Evolutionary conservation across 2,329 filamentous ascomycete genomes (phyloP).

Genomic region (Diaporthe destruens): DNA sequence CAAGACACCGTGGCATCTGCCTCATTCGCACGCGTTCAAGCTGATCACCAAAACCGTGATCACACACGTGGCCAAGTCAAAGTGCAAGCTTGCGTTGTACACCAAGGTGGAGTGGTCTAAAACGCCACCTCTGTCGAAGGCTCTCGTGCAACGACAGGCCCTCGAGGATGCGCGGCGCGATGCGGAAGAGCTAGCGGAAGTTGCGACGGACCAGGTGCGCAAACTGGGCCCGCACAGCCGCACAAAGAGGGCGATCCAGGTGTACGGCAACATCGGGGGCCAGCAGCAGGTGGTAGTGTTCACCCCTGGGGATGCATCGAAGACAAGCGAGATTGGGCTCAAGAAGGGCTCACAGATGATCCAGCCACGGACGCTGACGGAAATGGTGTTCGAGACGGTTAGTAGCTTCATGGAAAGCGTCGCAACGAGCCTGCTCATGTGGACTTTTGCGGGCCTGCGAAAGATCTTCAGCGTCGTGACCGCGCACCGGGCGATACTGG

Average conservation of each 20-base stretch:
- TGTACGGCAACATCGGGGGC: slow-evolving; percentile 81
- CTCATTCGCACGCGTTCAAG: slow-evolving; percentile 82
- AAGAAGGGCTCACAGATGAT: slow-evolving; percentile 63
- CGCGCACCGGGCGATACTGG: slow-evolving; percentile 80
- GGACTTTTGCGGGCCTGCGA: slow-evolving; percentile 75
- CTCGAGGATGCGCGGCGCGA: slow-evolving; percentile 80
- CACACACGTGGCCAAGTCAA: slow-evolving; percentile 91
- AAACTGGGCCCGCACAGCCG: slow-evolving; percentile 79
- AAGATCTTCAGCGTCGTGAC: slow-evolving; percentile 76
- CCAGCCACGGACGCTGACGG: slow-evolving; percentile 71
- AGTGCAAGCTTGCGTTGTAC: slow-evolving; percentile 91
- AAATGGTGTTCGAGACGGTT: slow-evolving; percentile 79
- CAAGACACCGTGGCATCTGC: slow-evolving; percentile 84
- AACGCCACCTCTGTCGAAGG: slow-evolving; percentile 70
- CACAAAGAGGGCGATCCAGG: slow-evolving; percentile 82
- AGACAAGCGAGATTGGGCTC: slow-evolving; percentile 54
- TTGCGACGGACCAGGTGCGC: slow-evolving; percentile 82
- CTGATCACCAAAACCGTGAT: slow-evolving; percentile 93
- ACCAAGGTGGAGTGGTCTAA: slow-evolving; percentile 89
- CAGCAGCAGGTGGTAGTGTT: slow-evolving; percentile 74
- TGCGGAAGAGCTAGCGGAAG: slow-evolving; percentile 79
- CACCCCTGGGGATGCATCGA: slow-evolving; percentile 58
- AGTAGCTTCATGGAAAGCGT: slow-evolving; percentile 82
- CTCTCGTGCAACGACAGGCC: slow-evolving; percentile 76
- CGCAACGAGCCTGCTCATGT: slow-evolving; percentile 81